Evolutionary conservation across 352 stramenopile species (phyloP), one percentile per base, ranked within the genome.

Genomic region (Phytophthora hibernalis): DNA sequence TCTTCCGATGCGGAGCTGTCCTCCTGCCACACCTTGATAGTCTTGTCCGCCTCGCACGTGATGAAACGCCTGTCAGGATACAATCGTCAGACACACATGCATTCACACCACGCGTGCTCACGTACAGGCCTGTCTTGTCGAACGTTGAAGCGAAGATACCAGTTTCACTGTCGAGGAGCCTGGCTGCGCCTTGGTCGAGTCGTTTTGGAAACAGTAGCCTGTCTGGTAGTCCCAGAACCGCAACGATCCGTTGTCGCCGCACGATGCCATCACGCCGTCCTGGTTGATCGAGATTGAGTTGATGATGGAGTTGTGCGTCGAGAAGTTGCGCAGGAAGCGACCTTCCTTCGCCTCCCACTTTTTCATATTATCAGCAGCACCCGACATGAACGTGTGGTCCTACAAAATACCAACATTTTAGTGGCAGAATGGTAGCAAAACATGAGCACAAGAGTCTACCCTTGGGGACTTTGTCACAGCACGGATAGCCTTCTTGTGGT

Each of bases 1-100:
- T 99, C 87, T 53, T 98, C 91, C n/a, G 91, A 98, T 0, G 97
- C 97, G 7, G 93, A 82, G 20, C 90, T 77, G 68, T 99, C 96
- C 67, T 99, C 94, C 60, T 98, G 96, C 97, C 97, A 99, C 63
- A 99, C 97, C 68, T 99, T 99, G 74, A 99, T 98, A 3, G 96
- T 99, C 82, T 99, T 99, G 82, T 99, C 98, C 0, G 97, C 98
- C 76, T 99, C 98, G 59, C 96, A 98, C 16, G 97, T 99, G 68
- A 99, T 98, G 22, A 99, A 89, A 21, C 98, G 91, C 48, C 95
- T 99, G 45, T n/a, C 31, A 40, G 42, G 24, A 57, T 24, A 68
- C 20, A 49, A 57, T 38, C 4, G 20, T 63, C 22, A 72, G 12
- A 18, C 16, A 5, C 21, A 53, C 13, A 44, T 5, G 37, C 37